phyloP scores from a whole-genome alignment of 805 yeast genomes.

The Scheffersomyces stipitis region DNA sequence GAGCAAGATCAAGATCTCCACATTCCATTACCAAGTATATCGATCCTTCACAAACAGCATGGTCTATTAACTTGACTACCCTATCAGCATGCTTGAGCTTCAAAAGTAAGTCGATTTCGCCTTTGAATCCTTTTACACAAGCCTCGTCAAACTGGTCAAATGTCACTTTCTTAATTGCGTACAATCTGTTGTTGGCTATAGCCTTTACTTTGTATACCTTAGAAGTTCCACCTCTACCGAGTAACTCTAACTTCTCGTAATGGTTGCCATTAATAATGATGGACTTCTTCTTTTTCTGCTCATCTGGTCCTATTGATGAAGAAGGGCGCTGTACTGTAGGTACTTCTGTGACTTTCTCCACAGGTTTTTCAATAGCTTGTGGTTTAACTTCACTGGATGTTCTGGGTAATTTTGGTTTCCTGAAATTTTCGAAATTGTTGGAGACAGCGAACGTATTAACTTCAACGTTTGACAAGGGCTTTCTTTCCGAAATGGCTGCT shows the following conservation, averaged over 20 bases:
- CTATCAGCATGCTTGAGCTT: conserved; percentile 58
- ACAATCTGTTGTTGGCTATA: conserved; percentile 49
- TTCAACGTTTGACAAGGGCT: conserved; percentile 19
- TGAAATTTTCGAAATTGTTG: conserved; percentile 21
- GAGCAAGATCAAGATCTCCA: conserved; percentile 89
- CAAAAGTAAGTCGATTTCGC: conserved; percentile 77
- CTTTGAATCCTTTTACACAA: conserved; percentile 77
- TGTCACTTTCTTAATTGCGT: conserved; percentile 79
- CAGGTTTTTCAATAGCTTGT: not conserved
- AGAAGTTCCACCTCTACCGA: conserved; percentile 92
- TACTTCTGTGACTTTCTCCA: not conserved
- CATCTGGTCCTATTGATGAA: conserved; percentile 15
- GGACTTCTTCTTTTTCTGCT: conserved; percentile 23
- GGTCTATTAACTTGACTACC: conserved; percentile 77
- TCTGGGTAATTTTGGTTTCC: conserved; percentile 34
- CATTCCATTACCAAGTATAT: conserved; percentile 87
- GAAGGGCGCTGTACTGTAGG: too few relatives aligned
- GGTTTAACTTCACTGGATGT: not conserved
- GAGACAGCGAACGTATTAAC: conserved; percentile 12
- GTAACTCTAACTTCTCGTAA: conserved; percentile 72
- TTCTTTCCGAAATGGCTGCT: conserved; percentile 5
- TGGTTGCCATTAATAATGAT: conserved; percentile 52
- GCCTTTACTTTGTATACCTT: conserved; percentile 80
- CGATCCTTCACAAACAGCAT: conserved; percentile 63
- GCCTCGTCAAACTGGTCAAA: conserved; percentile 79